Evolutionary conservation across 352 stramenopile species (phyloP), one percentile per base, ranked within the genome.

Genomic region (Phytophthora capsici): DNA sequence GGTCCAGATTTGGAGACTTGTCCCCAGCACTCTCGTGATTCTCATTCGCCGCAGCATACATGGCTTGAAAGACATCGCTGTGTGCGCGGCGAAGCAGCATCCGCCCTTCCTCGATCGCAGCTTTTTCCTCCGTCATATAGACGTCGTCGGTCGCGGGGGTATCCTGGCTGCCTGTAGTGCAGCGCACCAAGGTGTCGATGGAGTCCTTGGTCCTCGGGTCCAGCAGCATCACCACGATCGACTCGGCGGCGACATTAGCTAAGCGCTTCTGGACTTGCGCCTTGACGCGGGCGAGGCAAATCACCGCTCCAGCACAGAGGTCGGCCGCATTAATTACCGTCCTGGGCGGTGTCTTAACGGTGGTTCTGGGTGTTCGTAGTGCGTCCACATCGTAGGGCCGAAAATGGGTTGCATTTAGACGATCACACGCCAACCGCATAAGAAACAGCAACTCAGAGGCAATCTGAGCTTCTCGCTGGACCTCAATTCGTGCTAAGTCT

Each of bases 401-500:
- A 36, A 64, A 50, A 6, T 3, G 13, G 6, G 38, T 56, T 23
- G 6, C 26, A 25, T 46, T 7, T 1, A 64, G 25, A 14, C 46
- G 46, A 22, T 26, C 46, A 57, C 14, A 1, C 1, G 32, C 32
- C 10, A 38, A 12, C 6, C 14, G 9, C 32, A 38, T 13, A 5
- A 0, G 14, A 16, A 57, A 23, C 9, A 57, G 56, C 13, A 64
- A 46, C 46, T 57, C 57, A 1, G 46, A 64, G n/a, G 37, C 23
- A 4, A 44, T 26, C 2, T 57, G 23, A 1, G 38, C 37, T 8
- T 44, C 32, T 2, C 36, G 12, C 14, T 57, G 57, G 2, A 64
- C 57, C 57, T 64, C 57, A 13, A 50, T n/a, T 1, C 38, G 25
- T 8, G 46, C 46, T 4, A 57, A 47, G 19, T 57, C 37, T 32